These are phyloP conservation scores for Periconia macrospinosa DNA, from an alignment of 2,329 filamentous ascomycete genomes.

Conservation along the genomic window DNA sequence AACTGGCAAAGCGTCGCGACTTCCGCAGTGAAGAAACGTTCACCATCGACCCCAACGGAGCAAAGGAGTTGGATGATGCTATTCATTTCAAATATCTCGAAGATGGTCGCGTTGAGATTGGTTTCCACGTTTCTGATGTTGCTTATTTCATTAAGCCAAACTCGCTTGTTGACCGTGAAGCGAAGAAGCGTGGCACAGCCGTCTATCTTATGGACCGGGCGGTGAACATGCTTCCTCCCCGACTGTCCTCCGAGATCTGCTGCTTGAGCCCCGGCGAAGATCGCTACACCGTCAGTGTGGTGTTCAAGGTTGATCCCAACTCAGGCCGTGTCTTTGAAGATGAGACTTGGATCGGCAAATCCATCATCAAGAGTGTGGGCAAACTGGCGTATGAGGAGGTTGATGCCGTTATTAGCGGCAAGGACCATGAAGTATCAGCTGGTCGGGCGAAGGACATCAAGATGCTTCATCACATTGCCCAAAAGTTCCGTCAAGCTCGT, in stretches of 20 bases:
- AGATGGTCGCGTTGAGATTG: conserved; percentile 89
- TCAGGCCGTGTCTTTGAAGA: conserved; percentile 79
- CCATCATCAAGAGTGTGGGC: conserved; percentile 87
- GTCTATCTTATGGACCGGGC: conserved; percentile 92
- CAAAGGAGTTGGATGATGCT: conserved; percentile 86
- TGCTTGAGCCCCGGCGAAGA: conserved; percentile 86
- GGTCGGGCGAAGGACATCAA: conserved; percentile 76
- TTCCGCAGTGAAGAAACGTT: conserved; percentile 88
- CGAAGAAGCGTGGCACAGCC: conserved; percentile 94
- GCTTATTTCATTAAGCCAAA: conserved; percentile 96
- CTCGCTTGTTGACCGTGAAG: conserved; percentile 93
- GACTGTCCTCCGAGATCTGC: conserved; percentile 84
- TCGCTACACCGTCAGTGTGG: conserved; percentile 85
- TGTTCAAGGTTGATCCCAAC: conserved; percentile 84
- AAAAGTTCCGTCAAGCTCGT: conserved; percentile 87
- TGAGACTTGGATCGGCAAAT: conserved; percentile 91
- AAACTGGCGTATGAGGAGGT: conserved; percentile 85
- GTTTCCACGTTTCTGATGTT: conserved; percentile 92
- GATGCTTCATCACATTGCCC: conserved; percentile 76
- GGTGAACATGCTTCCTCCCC: conserved; percentile 84
- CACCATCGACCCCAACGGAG: conserved; percentile 87
- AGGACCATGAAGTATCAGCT: conserved; percentile 65
- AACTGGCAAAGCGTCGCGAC: conserved; percentile 76
- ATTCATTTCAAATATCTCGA: conserved; percentile 84
- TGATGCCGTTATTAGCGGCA: conserved; percentile 74